Evolutionary conservation across 805 yeast species (phyloP), one percentile per base, ranked within the genome.

Genomic region (Candida anglica): DNA sequence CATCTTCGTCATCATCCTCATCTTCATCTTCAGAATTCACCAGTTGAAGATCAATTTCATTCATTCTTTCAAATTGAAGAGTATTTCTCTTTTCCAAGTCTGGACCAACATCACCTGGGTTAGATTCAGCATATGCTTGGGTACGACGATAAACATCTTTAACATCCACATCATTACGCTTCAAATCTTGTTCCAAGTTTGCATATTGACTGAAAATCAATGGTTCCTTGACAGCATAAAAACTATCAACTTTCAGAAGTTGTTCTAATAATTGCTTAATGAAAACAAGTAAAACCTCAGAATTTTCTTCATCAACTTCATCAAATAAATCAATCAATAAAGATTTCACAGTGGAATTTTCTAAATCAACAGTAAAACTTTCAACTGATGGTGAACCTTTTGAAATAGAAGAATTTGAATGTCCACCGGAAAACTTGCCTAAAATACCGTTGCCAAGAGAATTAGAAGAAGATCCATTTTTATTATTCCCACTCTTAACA

Each of bases 221-320:
- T 1, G 58, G 48, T 46, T 78, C 81, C 33, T 69, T 70, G 13
- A 44, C 37, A 26, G 58, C 55, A 51, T 71, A 79, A 41, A 79
- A 79, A 6, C 52, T 60, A 46, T 75, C 77, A 37, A 79, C 67
- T 43, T 75, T 77, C 16, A 44, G 41, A 36, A 77, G 60, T 46
- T 79, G 82, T n/a, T 49, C 53, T 18, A 63, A 46, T 32, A 80
- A 57, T 36, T 63, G 66, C 22, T 62, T 54, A 24, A 77, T 41
- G 39, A 80, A 79, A 3, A 69, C 60, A 24, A 62, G 65, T 36
- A 63, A 50, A 2, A 66, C 63, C n/a, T n/a, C n/a, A 33, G 50
- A 58, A 23, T 47, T 37, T 13, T 31, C 16, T 9, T 33, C 27
- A 19, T 34, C 28, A 4, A 17, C 23, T 5, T 41, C 42, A 5